phyloP scores from a whole-genome alignment of 352 stramenopile species.

The Phytophthora vignae region DNA sequence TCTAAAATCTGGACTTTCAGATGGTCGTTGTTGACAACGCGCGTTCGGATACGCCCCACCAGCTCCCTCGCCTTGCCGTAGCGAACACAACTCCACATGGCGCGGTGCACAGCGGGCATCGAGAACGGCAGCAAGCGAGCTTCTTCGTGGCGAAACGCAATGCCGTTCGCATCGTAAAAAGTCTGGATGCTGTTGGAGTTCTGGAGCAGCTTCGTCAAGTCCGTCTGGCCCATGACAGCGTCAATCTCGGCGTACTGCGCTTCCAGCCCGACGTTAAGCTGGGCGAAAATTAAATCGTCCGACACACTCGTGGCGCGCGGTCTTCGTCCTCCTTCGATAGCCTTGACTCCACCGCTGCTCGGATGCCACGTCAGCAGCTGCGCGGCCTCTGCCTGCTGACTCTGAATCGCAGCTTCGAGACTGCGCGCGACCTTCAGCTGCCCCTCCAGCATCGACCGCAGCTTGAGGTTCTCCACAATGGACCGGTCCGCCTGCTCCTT shows the following conservation, averaged over 20 bases:
- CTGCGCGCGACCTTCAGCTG: constrained; percentile 36
- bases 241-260: constrained; percentile 33
- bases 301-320: constrained; percentile 19
- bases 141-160: constrained; percentile 32
- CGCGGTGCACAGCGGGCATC: constrained; percentile 31
- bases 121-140: constrained; percentile 39
- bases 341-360: constrained; percentile 2
- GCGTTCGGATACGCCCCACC: constrained; percentile 19
- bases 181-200: constrained; percentile 20
- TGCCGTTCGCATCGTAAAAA: constrained; percentile 6
- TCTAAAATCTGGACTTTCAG: constrained; percentile 41
- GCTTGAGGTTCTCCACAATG: constrained; percentile 35
- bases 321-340: constrained; percentile 9
- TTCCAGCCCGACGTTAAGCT: constrained; percentile 31
- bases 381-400: constrained; percentile 28
- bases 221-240: constrained; percentile 14
- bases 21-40: constrained; percentile 34
- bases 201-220: constrained; percentile 10
- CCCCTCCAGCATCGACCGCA: constrained; percentile 39
- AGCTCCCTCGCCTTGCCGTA: constrained; percentile 28
- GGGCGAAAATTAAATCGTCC: constrained; percentile 25
- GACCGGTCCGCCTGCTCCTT: constrained; percentile 26
- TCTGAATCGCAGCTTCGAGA: constrained; percentile 35
- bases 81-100: constrained; percentile 31
- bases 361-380: constrained; percentile 24